These are phyloP conservation scores for Colletotrichum simmondsii DNA, from an alignment of 2,329 filamentous ascomycete species.

Conservation along the genomic window DNA sequence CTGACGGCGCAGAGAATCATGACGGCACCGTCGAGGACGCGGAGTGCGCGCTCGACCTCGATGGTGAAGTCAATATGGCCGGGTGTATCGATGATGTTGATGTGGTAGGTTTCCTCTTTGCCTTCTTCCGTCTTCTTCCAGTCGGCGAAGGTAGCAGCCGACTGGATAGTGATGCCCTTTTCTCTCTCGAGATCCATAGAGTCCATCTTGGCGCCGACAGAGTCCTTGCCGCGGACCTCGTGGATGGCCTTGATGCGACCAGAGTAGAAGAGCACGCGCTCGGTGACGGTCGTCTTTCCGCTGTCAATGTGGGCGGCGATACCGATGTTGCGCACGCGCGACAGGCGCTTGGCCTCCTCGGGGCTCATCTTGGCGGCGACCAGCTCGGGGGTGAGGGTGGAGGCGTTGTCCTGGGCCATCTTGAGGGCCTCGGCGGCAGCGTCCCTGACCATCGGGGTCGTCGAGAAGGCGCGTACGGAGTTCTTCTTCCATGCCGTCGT, in stretches of 20 bases:
- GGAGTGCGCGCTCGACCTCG: slow-evolving; percentile 93
- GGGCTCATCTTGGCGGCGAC: slow-evolving; percentile 84
- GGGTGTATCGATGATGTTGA: slow-evolving; percentile 98
- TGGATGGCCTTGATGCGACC: slow-evolving; percentile 97
- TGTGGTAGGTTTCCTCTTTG: slow-evolving; percentile 90
- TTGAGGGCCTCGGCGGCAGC: slow-evolving; percentile 59
- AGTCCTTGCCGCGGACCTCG: slow-evolving; percentile 94
- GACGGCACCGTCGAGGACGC: slow-evolving; percentile 95
- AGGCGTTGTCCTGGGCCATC: slow-evolving; percentile 64
- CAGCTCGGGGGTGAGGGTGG: slow-evolving; percentile 64
- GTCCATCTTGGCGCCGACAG: slow-evolving; percentile 98
- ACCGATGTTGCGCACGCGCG: slow-evolving; percentile 93
- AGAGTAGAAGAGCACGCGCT: slow-evolving; percentile 98
- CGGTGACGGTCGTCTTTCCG: slow-evolving; percentile 96
- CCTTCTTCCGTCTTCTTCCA: slow-evolving; percentile 90
- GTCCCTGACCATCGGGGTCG: slow-evolving; percentile 41
- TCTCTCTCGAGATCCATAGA: slow-evolving; percentile 99
- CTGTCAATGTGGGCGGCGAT: slow-evolving; percentile 99
- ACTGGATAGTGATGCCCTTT: slow-evolving; percentile 99
- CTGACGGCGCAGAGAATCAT: slow-evolving; percentile 99
- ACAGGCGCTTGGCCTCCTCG: slow-evolving; percentile 80
- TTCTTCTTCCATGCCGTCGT: slow-evolving; percentile 20
- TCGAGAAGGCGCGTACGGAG: slow-evolving; percentile 45
- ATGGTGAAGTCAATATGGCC: slow-evolving; percentile 99
- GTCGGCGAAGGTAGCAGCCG: slow-evolving; percentile 96